phyloP scores from a whole-genome alignment of 495 filamentous ascomycete genomes.

The Penicillium diatomitis region DNA sequence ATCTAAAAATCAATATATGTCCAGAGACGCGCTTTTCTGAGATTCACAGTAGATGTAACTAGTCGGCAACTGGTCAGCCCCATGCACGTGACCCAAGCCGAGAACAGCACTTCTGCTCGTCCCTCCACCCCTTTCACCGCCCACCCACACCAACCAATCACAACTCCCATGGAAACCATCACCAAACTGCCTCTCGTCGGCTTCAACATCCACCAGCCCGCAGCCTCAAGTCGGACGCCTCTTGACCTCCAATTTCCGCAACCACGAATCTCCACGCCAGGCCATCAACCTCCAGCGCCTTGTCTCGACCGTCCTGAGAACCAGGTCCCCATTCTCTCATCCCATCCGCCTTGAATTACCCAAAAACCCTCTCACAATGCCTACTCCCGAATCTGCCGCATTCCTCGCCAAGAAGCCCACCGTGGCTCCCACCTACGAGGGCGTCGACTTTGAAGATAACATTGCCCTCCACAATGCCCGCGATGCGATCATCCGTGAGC shows the following conservation, averaged over 20 bases:
- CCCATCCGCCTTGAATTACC: background rate
- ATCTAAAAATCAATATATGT: no score
- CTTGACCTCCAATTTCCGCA: conserved; percentile 2
- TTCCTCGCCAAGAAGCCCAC: conserved; percentile 94
- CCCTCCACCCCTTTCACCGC: conserved; percentile 8
- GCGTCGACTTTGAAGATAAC: conserved; percentile 94
- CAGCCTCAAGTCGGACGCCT: background rate
- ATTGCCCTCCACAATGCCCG: conserved; percentile 83
- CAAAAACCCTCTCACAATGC: conserved; percentile 41
- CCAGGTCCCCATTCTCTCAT: background rate
- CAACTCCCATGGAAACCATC: conserved; percentile 11
- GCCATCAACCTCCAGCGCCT: background rate
- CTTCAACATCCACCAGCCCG: conserved; percentile 12
- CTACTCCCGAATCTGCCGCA: conserved; percentile 82
- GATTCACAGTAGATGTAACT: no score
- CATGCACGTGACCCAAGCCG: conserved; percentile 4
- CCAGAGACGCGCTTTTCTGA: no score
- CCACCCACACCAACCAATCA: conserved; percentile 14
- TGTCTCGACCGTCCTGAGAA: background rate
- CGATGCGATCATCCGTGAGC: conserved; percentile 88
- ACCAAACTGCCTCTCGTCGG: conserved; percentile 4
- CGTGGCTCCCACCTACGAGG: conserved; percentile 89
- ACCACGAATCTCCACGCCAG: background rate
- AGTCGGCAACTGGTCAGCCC: no score
- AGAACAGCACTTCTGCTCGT: background rate